phyloP scores from a whole-genome alignment of 305 asterid species.

The Petunia hybrid region DNA sequence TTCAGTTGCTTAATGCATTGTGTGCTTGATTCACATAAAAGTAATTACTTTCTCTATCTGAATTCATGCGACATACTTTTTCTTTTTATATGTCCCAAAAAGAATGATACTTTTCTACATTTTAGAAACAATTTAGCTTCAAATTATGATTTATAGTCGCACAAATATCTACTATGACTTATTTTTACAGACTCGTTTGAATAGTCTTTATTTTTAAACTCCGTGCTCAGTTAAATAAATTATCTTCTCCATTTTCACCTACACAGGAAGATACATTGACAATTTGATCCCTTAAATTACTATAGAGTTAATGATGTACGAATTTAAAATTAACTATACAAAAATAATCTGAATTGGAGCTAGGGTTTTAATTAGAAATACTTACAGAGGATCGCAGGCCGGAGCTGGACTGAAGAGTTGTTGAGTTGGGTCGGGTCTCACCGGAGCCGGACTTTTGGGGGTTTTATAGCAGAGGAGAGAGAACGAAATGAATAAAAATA shows the following conservation, averaged over 20 bases:
- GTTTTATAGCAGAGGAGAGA: neutral
- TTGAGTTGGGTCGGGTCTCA: neutral
- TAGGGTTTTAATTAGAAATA: neutral
- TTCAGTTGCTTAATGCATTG: neutral
- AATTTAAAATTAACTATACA: neutral
- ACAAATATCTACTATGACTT: too few relatives aligned
- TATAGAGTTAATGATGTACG: neutral
- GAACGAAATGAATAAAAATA: neutral
- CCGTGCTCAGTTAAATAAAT: neutral
- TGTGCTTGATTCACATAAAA: neutral
- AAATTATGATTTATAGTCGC: too few relatives aligned
- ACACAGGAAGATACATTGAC: neutral
- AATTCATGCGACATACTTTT: too few relatives aligned
- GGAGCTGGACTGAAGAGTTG: neutral
- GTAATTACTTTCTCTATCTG: neutral
- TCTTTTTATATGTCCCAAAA: too few relatives aligned
- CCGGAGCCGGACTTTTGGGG: slow-evolving; percentile 16
- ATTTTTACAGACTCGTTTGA: too few relatives aligned
- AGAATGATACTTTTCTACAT: too few relatives aligned
- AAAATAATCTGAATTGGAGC: neutral
- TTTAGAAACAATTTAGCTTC: too few relatives aligned
- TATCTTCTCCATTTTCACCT: slow-evolving; percentile 1
- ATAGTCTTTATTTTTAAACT: too few relatives aligned
- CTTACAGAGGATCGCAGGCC: slow-evolving; percentile 21
- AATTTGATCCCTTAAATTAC: slow-evolving; percentile 1